Base-by-base conservation (phyloP, 202 grass and related monocot genomes). In the Setaria viridis region DNA sequence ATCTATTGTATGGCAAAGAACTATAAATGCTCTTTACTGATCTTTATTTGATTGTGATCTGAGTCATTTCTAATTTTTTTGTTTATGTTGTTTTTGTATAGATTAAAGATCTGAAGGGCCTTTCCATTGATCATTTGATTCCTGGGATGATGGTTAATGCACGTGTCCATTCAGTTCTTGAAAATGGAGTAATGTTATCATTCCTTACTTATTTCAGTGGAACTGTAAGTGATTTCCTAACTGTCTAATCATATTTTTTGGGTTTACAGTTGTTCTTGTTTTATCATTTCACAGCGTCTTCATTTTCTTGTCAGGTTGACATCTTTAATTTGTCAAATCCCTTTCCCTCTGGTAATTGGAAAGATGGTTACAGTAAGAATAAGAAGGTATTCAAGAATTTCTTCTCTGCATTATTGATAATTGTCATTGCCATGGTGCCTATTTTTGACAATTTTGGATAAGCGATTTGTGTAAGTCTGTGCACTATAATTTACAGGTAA, bases 81-180 rank as follows among this genome's bases (percentile, higher is more conserved):
- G 54, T 73, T 87, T 67, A 82, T 80, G 15, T 73, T 86, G 17
- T 81, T 74, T 89, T 67, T 67, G 67, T 73, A 67, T 85, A 99
- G 96, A 92, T 93, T 57, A 95, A 94, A 81, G 91, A 99, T 88
- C 63, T 92, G 62, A 99, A 94, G 77, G 96, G 96, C 39, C 90
- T 99, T 75, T 99, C 96, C 59, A 92, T 99, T 85, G 96, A 99
- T 46, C 88, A 93, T 90, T 81, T 99, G 88, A 90, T 95, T 88
- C 96, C 96, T 87, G 96, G 96, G 53, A 99, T 99, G 93, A 91
- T 96, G 93, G 75, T 99, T 80, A 95, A 89, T 95, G 96, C 96
- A 50, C 90, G 90, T 67, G 88, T 95, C 73, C 85, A 87, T 88
- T 92, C 96, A 70, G 69, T 90, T 50, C 90, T 95, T 85, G 96